Evolutionary conservation across 148 eudicot species (phyloP).

Genomic region (Oxyria digyna): DNA sequence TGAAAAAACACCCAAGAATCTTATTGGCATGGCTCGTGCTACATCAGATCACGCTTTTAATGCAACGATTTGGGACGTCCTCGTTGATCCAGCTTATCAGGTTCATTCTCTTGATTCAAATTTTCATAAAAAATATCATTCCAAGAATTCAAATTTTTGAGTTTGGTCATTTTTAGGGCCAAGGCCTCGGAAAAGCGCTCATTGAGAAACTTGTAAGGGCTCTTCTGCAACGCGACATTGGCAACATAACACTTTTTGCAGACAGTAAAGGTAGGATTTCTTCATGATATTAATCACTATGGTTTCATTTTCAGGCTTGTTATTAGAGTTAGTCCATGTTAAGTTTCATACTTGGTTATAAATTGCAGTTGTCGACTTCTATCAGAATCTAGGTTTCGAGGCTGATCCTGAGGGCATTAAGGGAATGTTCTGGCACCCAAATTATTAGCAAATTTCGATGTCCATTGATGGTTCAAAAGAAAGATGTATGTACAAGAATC

Average conservation of each 20-base stretch:
- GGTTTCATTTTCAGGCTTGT: background rate
- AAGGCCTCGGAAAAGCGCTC: conserved; percentile 95
- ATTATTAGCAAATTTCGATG: conserved; percentile 14
- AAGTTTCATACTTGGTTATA: background rate
- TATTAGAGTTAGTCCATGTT: background rate
- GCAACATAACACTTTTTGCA: conserved; percentile 86
- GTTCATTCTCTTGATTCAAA: conserved; percentile 22
- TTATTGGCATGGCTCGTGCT: conserved; percentile 98
- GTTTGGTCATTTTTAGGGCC: conserved; percentile 25
- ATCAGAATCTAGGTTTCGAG: conserved; percentile 71
- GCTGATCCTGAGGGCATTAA: conserved; percentile 96
- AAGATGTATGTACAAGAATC: too few species aligned
- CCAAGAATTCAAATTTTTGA: background rate
- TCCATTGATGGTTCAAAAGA: too few species aligned
- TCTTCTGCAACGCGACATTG: conserved; percentile 87
- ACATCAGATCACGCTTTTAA: conserved; percentile 98
- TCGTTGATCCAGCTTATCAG: conserved; percentile 96
- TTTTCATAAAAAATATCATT: background rate
- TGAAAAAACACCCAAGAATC: conserved; percentile 41
- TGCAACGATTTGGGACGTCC: conserved; percentile 98
- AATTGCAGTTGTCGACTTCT: conserved; percentile 86
- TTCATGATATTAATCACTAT: background rate
- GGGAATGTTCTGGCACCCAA: conserved; percentile 99
- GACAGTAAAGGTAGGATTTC: conserved; percentile 55
- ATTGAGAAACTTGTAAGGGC: conserved; percentile 87